These are phyloP conservation scores for Dactylonectria estremocensis DNA, from an alignment of 2,329 filamentous ascomycete species.

Conservation along the genomic window DNA sequence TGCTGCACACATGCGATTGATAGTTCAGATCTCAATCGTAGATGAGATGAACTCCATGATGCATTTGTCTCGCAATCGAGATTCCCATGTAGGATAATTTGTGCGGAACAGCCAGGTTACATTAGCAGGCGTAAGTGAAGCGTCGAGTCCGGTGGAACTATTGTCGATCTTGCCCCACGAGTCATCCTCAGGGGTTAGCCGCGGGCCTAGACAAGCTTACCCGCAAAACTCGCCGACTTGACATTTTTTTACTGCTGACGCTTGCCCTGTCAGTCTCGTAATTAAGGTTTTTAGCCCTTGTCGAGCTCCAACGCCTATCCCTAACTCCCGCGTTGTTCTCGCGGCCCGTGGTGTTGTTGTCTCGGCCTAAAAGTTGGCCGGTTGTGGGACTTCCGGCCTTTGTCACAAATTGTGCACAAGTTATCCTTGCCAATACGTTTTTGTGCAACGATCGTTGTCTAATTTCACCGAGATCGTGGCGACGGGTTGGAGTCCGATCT, in stretches of 20 bases:
- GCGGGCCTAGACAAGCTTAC: constrained; percentile 3
- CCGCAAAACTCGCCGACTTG: constrained; percentile 8
- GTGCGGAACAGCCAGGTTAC: neutral
- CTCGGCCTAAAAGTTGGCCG: neutral
- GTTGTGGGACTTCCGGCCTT: neutral
- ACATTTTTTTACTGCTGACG: neutral
- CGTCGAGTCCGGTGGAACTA: neutral
- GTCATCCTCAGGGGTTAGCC: neutral
- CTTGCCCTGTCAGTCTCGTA: neutral
- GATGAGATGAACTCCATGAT: neutral
- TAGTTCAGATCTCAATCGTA: neutral
- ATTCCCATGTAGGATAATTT: neutral
- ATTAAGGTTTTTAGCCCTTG: neutral
- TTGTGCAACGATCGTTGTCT: neutral
- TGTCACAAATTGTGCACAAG: neutral
- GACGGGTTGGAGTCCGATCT: neutral
- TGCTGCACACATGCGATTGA: too few species aligned
- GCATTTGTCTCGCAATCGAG: neutral
- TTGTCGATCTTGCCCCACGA: neutral
- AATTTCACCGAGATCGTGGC: neutral
- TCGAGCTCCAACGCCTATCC: neutral
- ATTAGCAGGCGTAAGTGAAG: neutral
- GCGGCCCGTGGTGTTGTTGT: neutral
- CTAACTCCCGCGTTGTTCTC: neutral
- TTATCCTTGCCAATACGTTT: neutral